These are phyloP conservation scores for Zygoascus biomembranicola DNA, from an alignment of 805 yeast genomes.

Conservation along the genomic window DNA sequence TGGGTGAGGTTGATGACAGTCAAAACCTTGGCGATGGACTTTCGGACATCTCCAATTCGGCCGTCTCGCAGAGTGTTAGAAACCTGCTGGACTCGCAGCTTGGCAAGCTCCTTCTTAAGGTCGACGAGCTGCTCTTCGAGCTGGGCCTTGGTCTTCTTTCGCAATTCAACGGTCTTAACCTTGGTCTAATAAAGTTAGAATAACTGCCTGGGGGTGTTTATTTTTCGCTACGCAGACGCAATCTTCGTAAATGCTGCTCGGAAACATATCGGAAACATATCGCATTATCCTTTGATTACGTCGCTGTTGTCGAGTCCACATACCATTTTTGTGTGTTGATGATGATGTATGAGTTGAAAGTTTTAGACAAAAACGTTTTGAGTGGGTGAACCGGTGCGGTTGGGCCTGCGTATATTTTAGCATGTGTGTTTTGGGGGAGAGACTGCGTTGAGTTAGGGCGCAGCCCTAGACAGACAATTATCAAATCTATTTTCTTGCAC, in stretches of 20 bases:
- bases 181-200: constrained; percentile 7
- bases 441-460: not conserved
- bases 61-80: constrained; percentile 74
- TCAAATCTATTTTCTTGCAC: too few species aligned
- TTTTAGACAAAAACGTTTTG: not conserved
- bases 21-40: constrained; percentile 96
- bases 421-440: too few species aligned
- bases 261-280: too few species aligned
- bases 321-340: not conserved
- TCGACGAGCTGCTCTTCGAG: constrained; percentile 90
- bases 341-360: not conserved
- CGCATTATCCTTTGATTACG: too few species aligned
- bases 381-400: not conserved
- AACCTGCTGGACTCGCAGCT: constrained; percentile 92
- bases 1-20: constrained; percentile 95
- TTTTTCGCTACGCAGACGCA: too few species aligned
- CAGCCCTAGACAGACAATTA: not conserved
- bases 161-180: constrained; percentile 88
- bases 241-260: too few species aligned
- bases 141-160: constrained; percentile 95
- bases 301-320: not conserved
- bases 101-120: constrained; percentile 93
- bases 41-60: constrained; percentile 95
- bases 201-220: too few species aligned
- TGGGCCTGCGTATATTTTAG: not conserved